These are phyloP conservation scores for Murraya koenigii DNA, from an alignment of 345 rosid species.

Conservation along the genomic window DNA sequence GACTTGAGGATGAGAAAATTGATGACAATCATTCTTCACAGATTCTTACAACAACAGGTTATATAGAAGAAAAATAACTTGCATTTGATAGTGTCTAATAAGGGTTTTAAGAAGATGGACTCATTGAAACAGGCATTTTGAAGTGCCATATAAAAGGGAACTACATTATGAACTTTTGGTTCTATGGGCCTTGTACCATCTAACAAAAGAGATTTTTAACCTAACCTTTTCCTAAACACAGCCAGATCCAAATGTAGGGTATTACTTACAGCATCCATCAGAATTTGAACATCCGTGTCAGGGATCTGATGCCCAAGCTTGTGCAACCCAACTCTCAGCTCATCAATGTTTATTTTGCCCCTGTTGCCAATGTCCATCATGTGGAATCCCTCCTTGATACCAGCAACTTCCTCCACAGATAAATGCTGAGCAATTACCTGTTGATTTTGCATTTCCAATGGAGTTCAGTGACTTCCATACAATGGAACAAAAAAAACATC, in stretches of 20 bases:
- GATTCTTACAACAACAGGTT: not conserved
- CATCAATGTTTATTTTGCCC: slow-evolving; percentile 86
- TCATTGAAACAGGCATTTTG: not conserved
- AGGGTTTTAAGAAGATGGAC: not conserved
- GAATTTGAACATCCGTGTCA: slow-evolving; percentile 80
- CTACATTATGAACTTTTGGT: not conserved
- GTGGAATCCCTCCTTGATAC: slow-evolving; percentile 83
- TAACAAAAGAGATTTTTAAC: not conserved
- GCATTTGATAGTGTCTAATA: not conserved
- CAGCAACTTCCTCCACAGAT: slow-evolving; percentile 92
- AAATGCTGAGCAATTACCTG: slow-evolving; percentile 96
- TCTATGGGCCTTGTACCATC: not conserved
- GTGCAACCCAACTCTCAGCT: slow-evolving; percentile 71
- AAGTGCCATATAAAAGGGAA: not conserved
- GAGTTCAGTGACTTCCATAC: not conserved
- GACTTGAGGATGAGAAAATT: not conserved
- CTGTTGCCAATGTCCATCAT: slow-evolving; percentile 72
- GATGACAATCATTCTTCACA: not conserved
- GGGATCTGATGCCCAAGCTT: slow-evolving; percentile 75
- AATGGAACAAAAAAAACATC: not conserved
- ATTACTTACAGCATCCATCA: slow-evolving; percentile 91
- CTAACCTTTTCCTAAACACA: not conserved
- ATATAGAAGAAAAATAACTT: not conserved
- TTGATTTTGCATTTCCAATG: not conserved
- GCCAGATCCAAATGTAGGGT: not conserved